Percentiles rank a stretch among this genome's conserved stretches.
Conservation (phyloP, 2,329 filamentous ascomycete genomes). For the Didymellaceae sp. region DNA sequence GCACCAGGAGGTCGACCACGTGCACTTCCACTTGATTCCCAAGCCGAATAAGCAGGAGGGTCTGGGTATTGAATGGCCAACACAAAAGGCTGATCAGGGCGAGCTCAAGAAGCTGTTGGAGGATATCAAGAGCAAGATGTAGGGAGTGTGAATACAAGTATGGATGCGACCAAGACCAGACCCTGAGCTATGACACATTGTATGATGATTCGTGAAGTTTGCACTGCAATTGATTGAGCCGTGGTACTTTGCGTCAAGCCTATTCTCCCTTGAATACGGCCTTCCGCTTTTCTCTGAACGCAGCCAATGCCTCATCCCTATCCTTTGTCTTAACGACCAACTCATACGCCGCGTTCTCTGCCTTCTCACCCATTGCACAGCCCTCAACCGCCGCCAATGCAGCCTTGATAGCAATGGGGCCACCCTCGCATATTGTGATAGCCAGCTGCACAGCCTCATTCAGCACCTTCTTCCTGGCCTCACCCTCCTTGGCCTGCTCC, state of each 20-base stretch:
- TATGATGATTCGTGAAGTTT: not conserved
- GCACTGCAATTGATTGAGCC: not conserved
- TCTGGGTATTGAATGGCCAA: slow-evolving; percentile 80
- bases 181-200: not conserved
- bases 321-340: slow-evolving; percentile 84
- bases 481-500: slow-evolving; percentile 56
- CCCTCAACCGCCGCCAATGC: slow-evolving; percentile 79
- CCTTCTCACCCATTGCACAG: slow-evolving; percentile 69
- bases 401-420: slow-evolving; percentile 80
- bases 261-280: slow-evolving; percentile 67
- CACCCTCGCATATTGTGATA: slow-evolving; percentile 85
- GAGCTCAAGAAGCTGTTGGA: slow-evolving; percentile 79
- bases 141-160: slow-evolving; percentile 5
- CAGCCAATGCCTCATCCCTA: slow-evolving; percentile 82
- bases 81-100: slow-evolving; percentile 78
- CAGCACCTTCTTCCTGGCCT: slow-evolving; percentile 71
- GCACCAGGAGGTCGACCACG: slow-evolving; percentile 91
- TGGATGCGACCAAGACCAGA: too few species aligned
- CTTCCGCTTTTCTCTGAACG: slow-evolving; percentile 80
- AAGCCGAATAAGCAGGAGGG: slow-evolving; percentile 88
- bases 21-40: slow-evolving; percentile 97
- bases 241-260: not conserved
- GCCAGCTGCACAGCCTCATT: slow-evolving; percentile 80
- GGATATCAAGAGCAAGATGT: slow-evolving; percentile 91
- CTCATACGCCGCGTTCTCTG: slow-evolving; percentile 89